phyloP scores from a whole-genome alignment of 805 yeast species.

The Jamesozyma hellenica region DNA sequence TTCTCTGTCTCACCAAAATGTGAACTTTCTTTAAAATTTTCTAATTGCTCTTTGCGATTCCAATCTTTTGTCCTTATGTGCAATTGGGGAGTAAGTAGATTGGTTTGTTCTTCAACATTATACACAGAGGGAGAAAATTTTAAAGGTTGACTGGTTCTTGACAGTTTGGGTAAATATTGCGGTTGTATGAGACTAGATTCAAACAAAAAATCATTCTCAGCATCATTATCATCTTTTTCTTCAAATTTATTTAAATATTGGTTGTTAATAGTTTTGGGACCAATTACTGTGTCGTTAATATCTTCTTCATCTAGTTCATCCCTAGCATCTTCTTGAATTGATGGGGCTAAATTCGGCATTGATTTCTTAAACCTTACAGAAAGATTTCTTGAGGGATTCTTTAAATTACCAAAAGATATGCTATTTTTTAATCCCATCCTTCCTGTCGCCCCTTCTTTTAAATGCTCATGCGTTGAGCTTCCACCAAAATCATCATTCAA shows the following conservation, averaged over 20 bases:
- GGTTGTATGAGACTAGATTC: constrained; percentile 22
- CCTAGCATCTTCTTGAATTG: constrained; percentile 9
- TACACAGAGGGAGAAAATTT: constrained; percentile 22
- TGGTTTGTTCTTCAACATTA: constrained; percentile 19
- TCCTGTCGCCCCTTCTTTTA: background rate
- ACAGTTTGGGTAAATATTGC: constrained; percentile 15
- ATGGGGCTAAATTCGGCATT: constrained; percentile 16
- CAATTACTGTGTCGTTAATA: constrained; percentile 2
- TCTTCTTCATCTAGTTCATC: constrained; percentile 1
- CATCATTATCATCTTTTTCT: constrained; percentile 10
- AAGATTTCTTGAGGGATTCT: constrained; percentile 10
- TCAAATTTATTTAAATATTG: constrained; percentile 8
- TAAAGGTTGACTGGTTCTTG: constrained; percentile 6
- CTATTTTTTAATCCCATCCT: constrained; percentile 16
- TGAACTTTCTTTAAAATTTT: constrained; percentile 15
- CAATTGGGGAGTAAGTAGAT: constrained; percentile 22
- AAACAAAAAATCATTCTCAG: constrained; percentile 17
- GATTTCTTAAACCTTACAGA: constrained; percentile 22
- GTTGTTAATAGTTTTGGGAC: background rate
- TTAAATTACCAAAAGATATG: constrained; percentile 21
- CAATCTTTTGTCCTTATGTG: constrained; percentile 18
- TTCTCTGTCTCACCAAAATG: background rate
- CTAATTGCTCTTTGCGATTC: constrained; percentile 12
- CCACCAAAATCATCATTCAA: background rate
- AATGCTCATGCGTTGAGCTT: background rate